Base-by-base conservation (phyloP, 2,329 filamentous ascomycete genomes). In the Periglandula ipomoeae region DNA sequence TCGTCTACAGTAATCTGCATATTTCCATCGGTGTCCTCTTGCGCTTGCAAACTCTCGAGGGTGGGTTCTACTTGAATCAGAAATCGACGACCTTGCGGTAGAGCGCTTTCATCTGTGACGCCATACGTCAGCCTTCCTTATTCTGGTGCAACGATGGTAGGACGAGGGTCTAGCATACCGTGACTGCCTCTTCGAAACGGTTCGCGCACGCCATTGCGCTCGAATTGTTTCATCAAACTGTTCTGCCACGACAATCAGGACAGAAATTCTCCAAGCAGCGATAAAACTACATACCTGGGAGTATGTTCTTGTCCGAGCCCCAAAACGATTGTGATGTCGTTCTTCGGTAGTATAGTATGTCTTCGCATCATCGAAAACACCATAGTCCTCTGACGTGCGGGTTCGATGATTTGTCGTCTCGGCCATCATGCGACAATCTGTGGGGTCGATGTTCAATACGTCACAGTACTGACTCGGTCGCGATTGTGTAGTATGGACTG, bases 1-100 rank as follows among this genome's bases (percentile, higher is more conserved):
- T 98, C 93, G 62, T 97, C 93, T 59, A 97, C 95, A 26, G 93
- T 98, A 65, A 98, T 98, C 67, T 97, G 90, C 75, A 89, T 87
- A 67, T 98, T 96, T 49, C 80, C 75, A 67, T 98, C 90, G 26
- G 90, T 94, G 62, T 98, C 93, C 66, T 98, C 93, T 56, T 91
- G 85, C 34, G 81, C 80, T 53, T 89, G 75, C 40, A 98, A 75
- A 51, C 79, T 84, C 61, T 89, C 78, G 50, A 95, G 76, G 1
- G 90, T 96, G 20, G 81, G 74, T 44, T 95, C 85, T 59, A 97
- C 90, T 58, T 93, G 80, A 64, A 97, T 82, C 34, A 95, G 76
- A 67, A 95, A 95, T 57, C 84, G 85, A 52, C 88, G 86, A 50
- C 68, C 65, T 49, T 85, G 80, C 44, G 80, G 73, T 44, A 79